These are phyloP conservation scores for Sugiyamaella mastotermitis DNA, from an alignment of 805 yeast species.

Conservation along the genomic window DNA sequence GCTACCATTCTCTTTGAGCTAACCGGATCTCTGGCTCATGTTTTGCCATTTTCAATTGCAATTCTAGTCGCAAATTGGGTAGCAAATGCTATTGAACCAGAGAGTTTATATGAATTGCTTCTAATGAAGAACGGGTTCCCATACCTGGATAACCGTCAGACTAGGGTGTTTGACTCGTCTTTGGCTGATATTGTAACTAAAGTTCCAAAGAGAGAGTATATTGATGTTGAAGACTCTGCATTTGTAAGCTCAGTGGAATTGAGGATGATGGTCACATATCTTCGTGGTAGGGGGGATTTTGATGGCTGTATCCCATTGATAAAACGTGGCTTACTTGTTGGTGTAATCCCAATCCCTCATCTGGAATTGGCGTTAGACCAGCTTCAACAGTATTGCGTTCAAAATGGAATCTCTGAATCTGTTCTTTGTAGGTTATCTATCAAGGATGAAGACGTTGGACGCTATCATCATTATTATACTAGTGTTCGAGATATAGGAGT, in stretches of 20 bases:
- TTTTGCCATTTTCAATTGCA: slow-evolving; percentile 49
- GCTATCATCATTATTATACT: slow-evolving; percentile 17
- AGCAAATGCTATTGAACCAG: slow-evolving; percentile 45
- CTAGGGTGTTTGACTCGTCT: slow-evolving; percentile 30
- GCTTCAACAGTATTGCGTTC: slow-evolving; percentile 25
- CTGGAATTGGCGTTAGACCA: slow-evolving; percentile 47
- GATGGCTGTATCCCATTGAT: slow-evolving; percentile 51
- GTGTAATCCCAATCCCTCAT: slow-evolving; percentile 45
- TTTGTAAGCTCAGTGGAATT: slow-evolving; percentile 32
- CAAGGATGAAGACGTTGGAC: slow-evolving; percentile 17
- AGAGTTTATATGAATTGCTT: slow-evolving; percentile 45
- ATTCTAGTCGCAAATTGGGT: slow-evolving; percentile 55
- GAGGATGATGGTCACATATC: slow-evolving; percentile 30
- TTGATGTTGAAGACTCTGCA: slow-evolving; percentile 37
- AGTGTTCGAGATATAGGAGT: slow-evolving; percentile 6
- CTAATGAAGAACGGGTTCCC: slow-evolving; percentile 47
- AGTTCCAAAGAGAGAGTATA: slow-evolving; percentile 21
- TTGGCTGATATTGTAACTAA: slow-evolving; percentile 37
- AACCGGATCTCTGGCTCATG: slow-evolving; percentile 52
- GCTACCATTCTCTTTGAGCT: slow-evolving; percentile 85
- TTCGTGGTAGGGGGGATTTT: slow-evolving; percentile 39
- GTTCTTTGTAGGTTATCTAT: slow-evolving; percentile 23
- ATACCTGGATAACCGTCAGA: slow-evolving; percentile 40
- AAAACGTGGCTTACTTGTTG: slow-evolving; percentile 34
- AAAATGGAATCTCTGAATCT: slow-evolving; percentile 8